These are phyloP conservation scores for sweet orange (Citrus sinensis) DNA, from an alignment of 345 rosid genomes.

Conservation along the genomic window DVS_A1.0 CM039167.1:4514001-4514500, in stretches of 20 bases:
- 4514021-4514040: background rate
- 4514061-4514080: too few species aligned
- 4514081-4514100: background rate
- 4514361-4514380: too few species aligned
- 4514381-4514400: too few species aligned
- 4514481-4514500: too few species aligned
- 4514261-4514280: background rate
- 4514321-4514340: conserved; percentile 13
- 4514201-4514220: background rate
- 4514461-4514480: too few species aligned
- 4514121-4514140: background rate
- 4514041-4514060: background rate
- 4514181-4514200: background rate
- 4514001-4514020: conserved; percentile 7
- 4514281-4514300: background rate
- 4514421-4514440: too few species aligned
- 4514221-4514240: conserved; percentile 7
- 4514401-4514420: too few species aligned
- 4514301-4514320: conserved; percentile 5
- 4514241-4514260: conserved; percentile 9
- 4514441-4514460: too few species aligned
- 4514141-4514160: conserved; percentile 1
- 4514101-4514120: background rate
- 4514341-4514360: background rate
- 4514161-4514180: background rate